Conservation (phyloP, 345 rosid genomes). For the Populus pruinosa region DNA sequence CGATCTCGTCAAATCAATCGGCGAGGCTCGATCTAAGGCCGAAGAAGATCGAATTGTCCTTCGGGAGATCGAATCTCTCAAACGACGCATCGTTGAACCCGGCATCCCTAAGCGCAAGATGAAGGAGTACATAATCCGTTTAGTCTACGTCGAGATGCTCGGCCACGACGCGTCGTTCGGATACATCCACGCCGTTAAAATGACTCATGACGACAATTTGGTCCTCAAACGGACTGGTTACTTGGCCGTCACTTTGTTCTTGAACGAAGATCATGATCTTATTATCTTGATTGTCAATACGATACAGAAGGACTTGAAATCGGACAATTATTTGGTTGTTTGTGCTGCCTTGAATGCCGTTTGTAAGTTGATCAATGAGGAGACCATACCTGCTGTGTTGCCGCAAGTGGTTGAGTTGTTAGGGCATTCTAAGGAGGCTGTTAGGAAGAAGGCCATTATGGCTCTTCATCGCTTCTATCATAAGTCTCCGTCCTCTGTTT, state of each 20-base stretch:
- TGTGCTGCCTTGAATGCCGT: slow-evolving; percentile 90
- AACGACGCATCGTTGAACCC: slow-evolving; percentile 80
- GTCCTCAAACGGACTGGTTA: slow-evolving; percentile 90
- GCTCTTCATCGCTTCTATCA: slow-evolving; percentile 87
- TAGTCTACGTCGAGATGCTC: slow-evolving; percentile 92
- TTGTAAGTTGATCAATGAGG: slow-evolving; percentile 89
- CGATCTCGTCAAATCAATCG: slow-evolving; percentile 94
- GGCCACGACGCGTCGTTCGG: slow-evolving; percentile 99
- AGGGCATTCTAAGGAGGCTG: slow-evolving; percentile 83
- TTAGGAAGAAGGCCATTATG: slow-evolving; percentile 97
- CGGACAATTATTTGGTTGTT: slow-evolving; percentile 82
- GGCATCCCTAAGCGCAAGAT: slow-evolving; percentile 88
- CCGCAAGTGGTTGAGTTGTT: slow-evolving; percentile 86
- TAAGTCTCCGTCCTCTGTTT: slow-evolving; percentile 87
- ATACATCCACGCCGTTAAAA: slow-evolving; percentile 96
- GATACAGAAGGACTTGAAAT: slow-evolving; percentile 92
- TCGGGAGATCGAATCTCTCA: slow-evolving; percentile 87
- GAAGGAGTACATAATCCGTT: slow-evolving; percentile 89
- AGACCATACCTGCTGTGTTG: slow-evolving; percentile 94
- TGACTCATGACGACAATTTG: slow-evolving; percentile 88
- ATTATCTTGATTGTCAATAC: slow-evolving; percentile 92
- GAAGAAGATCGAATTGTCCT: slow-evolving; percentile 95
- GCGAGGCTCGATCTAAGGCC: slow-evolving; percentile 98
- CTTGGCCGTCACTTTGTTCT: slow-evolving; percentile 84
- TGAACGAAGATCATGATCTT: slow-evolving; percentile 92